These are phyloP conservation scores for Erythrophleum fordii DNA, from an alignment of 306 rosid species.

Conservation along the genomic window DNA sequence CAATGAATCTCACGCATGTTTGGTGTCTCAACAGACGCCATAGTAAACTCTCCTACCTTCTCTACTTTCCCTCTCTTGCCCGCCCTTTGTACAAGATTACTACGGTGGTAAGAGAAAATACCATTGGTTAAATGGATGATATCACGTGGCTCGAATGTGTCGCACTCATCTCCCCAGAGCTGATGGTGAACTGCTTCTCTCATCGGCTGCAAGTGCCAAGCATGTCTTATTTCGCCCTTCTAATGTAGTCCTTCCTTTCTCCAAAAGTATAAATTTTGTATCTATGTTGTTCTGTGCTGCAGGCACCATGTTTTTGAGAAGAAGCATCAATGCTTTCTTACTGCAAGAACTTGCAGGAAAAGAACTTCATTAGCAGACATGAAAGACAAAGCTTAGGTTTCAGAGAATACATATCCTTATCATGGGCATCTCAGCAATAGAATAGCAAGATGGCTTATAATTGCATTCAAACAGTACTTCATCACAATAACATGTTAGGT, in stretches of 20 bases:
- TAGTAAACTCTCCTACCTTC: constrained; percentile 74
- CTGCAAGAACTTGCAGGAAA: constrained; percentile 19
- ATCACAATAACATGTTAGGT: neutral
- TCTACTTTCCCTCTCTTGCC: constrained; percentile 78
- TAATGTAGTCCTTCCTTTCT: constrained; percentile 53
- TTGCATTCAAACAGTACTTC: neutral
- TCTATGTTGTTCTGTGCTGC: constrained; percentile 88
- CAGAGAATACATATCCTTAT: neutral
- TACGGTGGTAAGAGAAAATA: constrained; percentile 67
- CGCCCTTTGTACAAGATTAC: constrained; percentile 61
- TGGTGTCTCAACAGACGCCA: constrained; percentile 75
- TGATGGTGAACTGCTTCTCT: constrained; percentile 75
- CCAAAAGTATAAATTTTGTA: constrained; percentile 68
- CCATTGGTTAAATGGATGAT: constrained; percentile 52
- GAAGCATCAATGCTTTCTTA: constrained; percentile 41
- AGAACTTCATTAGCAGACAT: constrained; percentile 6
- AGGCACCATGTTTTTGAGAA: constrained; percentile 68
- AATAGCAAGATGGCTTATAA: neutral
- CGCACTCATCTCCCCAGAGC: constrained; percentile 84
- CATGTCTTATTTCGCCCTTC: constrained; percentile 69
- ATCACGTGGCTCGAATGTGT: constrained; percentile 57
- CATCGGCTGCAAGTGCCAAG: constrained; percentile 67
- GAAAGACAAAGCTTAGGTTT: neutral
- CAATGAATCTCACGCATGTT: constrained; percentile 90
- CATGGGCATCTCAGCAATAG: neutral